These are phyloP conservation scores for Camellia japonica DNA, from an alignment of 148 eudicot genomes.

Conservation along the genomic window DNA sequence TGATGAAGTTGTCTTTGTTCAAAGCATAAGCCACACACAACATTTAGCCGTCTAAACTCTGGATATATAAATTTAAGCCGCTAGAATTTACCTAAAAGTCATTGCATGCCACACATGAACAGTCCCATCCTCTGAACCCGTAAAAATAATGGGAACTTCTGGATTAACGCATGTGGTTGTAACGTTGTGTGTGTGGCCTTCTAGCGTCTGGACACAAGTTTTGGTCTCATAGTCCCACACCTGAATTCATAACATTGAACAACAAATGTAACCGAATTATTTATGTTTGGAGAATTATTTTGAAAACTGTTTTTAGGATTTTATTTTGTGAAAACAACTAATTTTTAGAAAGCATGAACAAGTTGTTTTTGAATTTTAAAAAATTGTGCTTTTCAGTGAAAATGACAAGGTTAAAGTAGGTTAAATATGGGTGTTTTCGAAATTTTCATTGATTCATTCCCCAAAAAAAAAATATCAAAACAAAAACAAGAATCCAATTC, in stretches of 20 bases:
- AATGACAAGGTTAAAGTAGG: too few species aligned
- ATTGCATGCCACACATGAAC: conserved; percentile 69
- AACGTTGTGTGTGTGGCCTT: conserved; percentile 82
- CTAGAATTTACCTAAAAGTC: conserved; percentile 50
- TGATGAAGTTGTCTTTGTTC: background rate
- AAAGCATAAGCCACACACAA: background rate
- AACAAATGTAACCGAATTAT: background rate
- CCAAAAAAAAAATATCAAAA: too few species aligned
- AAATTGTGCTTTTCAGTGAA: too few species aligned
- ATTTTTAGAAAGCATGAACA: too few species aligned
- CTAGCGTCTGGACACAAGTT: conserved; percentile 72
- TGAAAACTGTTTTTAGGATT: background rate
- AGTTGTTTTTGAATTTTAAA: too few species aligned
- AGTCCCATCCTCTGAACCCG: conserved; percentile 84
- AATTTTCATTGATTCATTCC: too few species aligned
- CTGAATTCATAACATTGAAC: conserved; percentile 26
- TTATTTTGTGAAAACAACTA: too few species aligned
- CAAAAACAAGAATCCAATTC: background rate
- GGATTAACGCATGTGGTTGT: conserved; percentile 72
- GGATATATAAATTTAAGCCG: background rate
- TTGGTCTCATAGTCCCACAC: conserved; percentile 77
- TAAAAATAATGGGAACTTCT: conserved; percentile 62
- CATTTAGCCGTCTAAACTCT: background rate
- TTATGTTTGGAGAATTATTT: too few species aligned
- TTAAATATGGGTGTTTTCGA: too few species aligned